phyloP scores from a whole-genome alignment of 306 rosid species.

The Prunus salicina region DNA sequence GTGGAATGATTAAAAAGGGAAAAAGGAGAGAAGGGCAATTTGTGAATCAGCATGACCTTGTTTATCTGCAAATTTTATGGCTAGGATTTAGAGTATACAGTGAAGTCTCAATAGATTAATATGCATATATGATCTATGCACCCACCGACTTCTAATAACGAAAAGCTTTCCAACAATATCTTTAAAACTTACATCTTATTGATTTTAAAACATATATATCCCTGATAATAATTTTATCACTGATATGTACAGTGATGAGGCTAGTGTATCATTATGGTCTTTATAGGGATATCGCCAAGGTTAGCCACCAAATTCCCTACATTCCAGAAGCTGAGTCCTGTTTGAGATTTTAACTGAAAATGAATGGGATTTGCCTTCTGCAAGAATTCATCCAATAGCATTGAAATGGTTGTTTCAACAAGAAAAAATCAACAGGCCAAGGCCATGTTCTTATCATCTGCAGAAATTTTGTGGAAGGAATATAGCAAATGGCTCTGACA shows the following conservation, averaged over 20 bases:
- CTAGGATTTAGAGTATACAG: too few species aligned
- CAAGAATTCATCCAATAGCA: slow-evolving; percentile 63
- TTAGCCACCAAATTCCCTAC: slow-evolving; percentile 52
- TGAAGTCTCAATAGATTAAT: too few species aligned
- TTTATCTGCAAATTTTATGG: too few species aligned
- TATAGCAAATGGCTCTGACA: slow-evolving; percentile 33
- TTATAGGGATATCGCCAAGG: slow-evolving; percentile 61
- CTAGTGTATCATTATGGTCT: slow-evolving; percentile 69
- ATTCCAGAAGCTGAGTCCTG: slow-evolving; percentile 72
- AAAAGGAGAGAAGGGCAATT: too few species aligned
- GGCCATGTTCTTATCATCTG: slow-evolving; percentile 57
- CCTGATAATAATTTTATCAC: not conserved
- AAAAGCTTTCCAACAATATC: too few species aligned
- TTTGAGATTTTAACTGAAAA: slow-evolving; percentile 52
- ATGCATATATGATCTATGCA: too few species aligned
- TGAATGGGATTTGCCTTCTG: slow-evolving; percentile 72
- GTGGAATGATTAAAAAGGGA: too few species aligned
- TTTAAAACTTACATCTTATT: too few species aligned
- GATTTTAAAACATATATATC: too few species aligned
- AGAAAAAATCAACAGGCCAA: slow-evolving; percentile 48
- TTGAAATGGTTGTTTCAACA: slow-evolving; percentile 91
- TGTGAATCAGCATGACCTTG: too few species aligned
- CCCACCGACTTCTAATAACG: too few species aligned
- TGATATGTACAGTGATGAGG: slow-evolving; percentile 45
- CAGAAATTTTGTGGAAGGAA: slow-evolving; percentile 62